phyloP scores from a whole-genome alignment of 225 moss, liverwort and hornwort genomes.

The Polytrichum commune region DNA sequence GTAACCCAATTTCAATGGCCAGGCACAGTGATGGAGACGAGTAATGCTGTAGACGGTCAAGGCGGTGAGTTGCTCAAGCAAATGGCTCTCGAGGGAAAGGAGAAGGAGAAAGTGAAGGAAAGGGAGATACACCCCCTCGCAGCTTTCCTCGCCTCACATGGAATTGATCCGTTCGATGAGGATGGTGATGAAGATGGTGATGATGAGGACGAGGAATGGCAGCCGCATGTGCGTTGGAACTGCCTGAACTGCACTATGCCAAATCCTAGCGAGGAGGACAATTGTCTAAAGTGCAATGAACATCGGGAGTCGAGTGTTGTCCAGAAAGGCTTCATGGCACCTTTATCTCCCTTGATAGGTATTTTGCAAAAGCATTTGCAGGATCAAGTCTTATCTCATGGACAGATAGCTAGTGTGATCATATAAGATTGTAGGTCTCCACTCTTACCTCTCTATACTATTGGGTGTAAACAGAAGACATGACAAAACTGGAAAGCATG shows the following conservation, averaged over 20 bases:
- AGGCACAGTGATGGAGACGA: constrained; percentile 7
- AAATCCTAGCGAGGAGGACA: constrained; percentile 29
- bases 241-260: constrained; percentile 55
- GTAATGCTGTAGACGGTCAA: neutral
- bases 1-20: neutral
- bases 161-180: constrained; percentile 16
- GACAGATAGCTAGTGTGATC: too few species aligned
- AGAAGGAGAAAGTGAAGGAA: constrained; percentile 18
- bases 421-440: too few species aligned
- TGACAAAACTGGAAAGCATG: too few species aligned
- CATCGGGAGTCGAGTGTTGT: constrained; percentile 37
- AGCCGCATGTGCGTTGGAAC: constrained; percentile 35
- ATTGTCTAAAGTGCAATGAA: constrained; percentile 47
- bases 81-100: neutral
- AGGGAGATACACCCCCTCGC: constrained; percentile 41
- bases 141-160: constrained; percentile 44
- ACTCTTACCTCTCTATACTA: too few species aligned
- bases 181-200: constrained; percentile 34
- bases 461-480: too few species aligned
- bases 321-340: constrained; percentile 41
- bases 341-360: constrained; percentile 38
- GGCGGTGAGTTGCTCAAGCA: neutral
- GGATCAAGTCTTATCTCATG: too few species aligned
- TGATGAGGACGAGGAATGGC: constrained; percentile 50
- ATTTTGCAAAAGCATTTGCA: neutral